Evolutionary conservation across 2,329 filamentous ascomycete genomes (phyloP).

Genomic region (Exophiala xenobiotica): DNA sequence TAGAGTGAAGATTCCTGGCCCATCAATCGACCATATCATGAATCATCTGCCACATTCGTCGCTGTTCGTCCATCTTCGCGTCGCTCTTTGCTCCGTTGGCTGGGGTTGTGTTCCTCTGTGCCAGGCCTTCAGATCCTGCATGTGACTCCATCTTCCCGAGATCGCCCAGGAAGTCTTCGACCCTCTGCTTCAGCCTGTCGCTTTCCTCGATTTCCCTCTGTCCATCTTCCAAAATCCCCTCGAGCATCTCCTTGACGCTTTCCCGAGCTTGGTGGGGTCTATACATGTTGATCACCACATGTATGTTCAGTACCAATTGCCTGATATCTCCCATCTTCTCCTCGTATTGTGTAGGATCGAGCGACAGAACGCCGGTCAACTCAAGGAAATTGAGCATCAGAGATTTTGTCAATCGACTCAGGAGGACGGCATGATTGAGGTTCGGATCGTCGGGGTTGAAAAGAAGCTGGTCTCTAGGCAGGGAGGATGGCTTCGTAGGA

Average conservation of each 20-base stretch:
- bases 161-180: slow-evolving; percentile 49
- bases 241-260: slow-evolving; percentile 82
- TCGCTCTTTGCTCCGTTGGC: slow-evolving; percentile 24
- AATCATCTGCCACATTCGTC: slow-evolving; percentile 42
- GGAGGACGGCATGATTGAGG: slow-evolving; percentile 54
- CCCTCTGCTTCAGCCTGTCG: slow-evolving; percentile 67
- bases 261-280: slow-evolving; percentile 89
- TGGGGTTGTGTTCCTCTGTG: slow-evolving; percentile 1
- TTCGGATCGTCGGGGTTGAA: slow-evolving; percentile 56
- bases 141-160: slow-evolving; percentile 19
- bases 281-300: slow-evolving; percentile 92
- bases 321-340: slow-evolving; percentile 75
- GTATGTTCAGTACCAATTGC: slow-evolving; percentile 84
- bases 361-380: slow-evolving; percentile 68
- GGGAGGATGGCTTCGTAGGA: slow-evolving; percentile 37
- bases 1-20: slow-evolving; percentile 1
- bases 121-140: slow-evolving; percentile 13
- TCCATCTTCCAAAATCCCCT: slow-evolving; percentile 73
- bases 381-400: slow-evolving; percentile 87
- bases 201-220: slow-evolving; percentile 76
- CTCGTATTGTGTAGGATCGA: slow-evolving; percentile 52
- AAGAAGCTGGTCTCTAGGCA: slow-evolving; percentile 54
- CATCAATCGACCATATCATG: slow-evolving; percentile 34
- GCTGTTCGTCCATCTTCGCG: slow-evolving; percentile 35
- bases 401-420: slow-evolving; percentile 78